These are phyloP conservation scores for Cyberlindnera mrakii DNA, from an alignment of 805 yeast species.

Conservation along the genomic window DNA sequence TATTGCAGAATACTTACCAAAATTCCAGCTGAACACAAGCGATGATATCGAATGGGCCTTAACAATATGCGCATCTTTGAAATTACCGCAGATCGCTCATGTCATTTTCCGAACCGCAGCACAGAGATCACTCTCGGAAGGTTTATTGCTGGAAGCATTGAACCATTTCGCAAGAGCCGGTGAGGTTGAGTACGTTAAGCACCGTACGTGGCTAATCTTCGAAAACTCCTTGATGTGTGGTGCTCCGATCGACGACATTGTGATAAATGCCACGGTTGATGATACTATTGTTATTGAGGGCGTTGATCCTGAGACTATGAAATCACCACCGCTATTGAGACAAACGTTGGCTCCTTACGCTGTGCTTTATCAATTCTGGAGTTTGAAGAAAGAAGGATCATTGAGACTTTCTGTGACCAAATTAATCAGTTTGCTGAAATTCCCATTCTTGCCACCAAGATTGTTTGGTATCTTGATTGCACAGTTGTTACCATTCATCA, in stretches of 20 bases:
- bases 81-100: slow-evolving; percentile 51
- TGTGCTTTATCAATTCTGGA: slow-evolving; percentile 46
- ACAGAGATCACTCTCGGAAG: slow-evolving; percentile 19
- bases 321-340: slow-evolving; percentile 50
- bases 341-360: slow-evolving; percentile 73
- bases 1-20: slow-evolving; percentile 54
- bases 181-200: slow-evolving; percentile 43
- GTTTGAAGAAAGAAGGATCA: slow-evolving; percentile 24
- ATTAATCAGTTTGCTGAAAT: slow-evolving; percentile 36
- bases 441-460: slow-evolving; percentile 48
- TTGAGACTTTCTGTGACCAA: slow-evolving; percentile 25
- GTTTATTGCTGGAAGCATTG: slow-evolving; percentile 49
- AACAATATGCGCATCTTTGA: slow-evolving; percentile 64
- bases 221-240: slow-evolving; percentile 52
- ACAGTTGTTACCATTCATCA: slow-evolving; percentile 41
- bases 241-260: slow-evolving; percentile 47
- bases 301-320: slow-evolving; percentile 21
- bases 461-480: slow-evolving; percentile 43
- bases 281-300: slow-evolving; percentile 26
- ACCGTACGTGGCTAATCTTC: slow-evolving; percentile 54
- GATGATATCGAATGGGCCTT: slow-evolving; percentile 80
- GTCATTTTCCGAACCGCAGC: slow-evolving; percentile 37
- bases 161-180: slow-evolving; percentile 60
- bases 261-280: slow-evolving; percentile 45
- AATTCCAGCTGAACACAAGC: slow-evolving; percentile 53